Conservation (phyloP, 2,329 filamentous ascomycete genomes). For the Orbilia quercus region DNA sequence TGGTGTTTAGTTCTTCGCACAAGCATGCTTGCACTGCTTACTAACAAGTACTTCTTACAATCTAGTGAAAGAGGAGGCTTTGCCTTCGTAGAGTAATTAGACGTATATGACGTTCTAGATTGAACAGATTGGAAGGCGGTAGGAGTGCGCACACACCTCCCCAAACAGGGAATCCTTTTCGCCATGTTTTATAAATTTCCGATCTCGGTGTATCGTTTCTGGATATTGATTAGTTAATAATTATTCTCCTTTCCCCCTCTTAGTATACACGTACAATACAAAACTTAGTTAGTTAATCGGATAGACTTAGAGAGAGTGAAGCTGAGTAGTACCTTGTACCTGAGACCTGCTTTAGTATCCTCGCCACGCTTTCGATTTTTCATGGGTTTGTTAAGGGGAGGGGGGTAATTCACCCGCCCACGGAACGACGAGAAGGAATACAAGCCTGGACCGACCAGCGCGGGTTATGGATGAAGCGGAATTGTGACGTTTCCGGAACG, state of each 20-base stretch:
- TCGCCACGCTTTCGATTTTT: background rate
- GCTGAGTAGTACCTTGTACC: background rate
- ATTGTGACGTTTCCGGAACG: constrained; percentile 27
- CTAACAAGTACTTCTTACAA: too few species aligned
- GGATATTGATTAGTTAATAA: too few species aligned
- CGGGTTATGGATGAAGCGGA: background rate
- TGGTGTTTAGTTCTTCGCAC: too few species aligned
- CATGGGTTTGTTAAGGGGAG: too few species aligned
- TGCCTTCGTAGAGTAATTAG: too few species aligned
- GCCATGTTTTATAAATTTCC: background rate
- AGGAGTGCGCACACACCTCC: background rate
- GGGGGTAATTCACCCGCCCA: too few species aligned
- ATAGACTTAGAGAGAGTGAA: background rate
- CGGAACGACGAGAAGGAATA: background rate
- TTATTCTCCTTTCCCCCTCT: too few species aligned
- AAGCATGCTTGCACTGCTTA: too few species aligned
- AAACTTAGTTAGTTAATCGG: background rate
- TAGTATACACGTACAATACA: too few species aligned
- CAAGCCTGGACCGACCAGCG: background rate
- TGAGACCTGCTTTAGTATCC: background rate
- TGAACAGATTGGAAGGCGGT: background rate
- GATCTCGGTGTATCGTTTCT: background rate
- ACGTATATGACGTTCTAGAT: background rate
- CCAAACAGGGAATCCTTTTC: background rate
- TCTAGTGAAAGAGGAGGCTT: too few species aligned